Conservation (phyloP, 192 early-diverging fungal genomes). For the Pilaira anomala region DNA sequence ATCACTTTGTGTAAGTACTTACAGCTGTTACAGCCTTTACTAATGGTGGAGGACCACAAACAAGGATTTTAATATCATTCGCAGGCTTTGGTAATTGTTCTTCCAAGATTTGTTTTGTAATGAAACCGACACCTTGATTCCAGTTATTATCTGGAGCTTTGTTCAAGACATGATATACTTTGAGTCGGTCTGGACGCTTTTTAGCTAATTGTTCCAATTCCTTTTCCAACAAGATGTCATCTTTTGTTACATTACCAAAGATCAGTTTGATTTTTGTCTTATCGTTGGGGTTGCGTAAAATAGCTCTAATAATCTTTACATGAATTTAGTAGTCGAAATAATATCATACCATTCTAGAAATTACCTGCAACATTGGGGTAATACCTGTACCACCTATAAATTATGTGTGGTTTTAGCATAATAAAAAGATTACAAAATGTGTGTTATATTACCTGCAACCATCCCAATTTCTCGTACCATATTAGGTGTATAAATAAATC, state of each 20-base stretch:
- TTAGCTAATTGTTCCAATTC: constrained; percentile 56
- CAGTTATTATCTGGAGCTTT: constrained; percentile 57
- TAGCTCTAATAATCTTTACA: constrained; percentile 54
- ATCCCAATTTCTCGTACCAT: constrained; percentile 60
- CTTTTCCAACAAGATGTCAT: constrained; percentile 63
- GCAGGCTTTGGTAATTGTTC: constrained; percentile 61
- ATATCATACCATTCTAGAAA: background rate
- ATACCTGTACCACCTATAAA: constrained; percentile 71
- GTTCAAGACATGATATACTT: constrained; percentile 65
- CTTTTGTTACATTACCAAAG: constrained; percentile 65
- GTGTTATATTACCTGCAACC: constrained; percentile 48
- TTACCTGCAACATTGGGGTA: constrained; percentile 58
- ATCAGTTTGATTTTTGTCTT: constrained; percentile 69
- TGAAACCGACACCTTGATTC: constrained; percentile 71
- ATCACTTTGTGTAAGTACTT: background rate
- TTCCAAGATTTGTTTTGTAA: constrained; percentile 68
- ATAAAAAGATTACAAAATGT: background rate
- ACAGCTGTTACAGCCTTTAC: constrained; percentile 56
- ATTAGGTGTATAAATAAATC: constrained; percentile 61
- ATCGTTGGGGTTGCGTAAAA: constrained; percentile 55
- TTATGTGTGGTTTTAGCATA: no score
- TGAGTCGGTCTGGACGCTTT: constrained; percentile 58
- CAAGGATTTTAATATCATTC: constrained; percentile 49
- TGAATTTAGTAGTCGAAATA: background rate
- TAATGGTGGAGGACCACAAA: constrained; percentile 63